Evolutionary conservation across 2,329 filamentous ascomycete species (phyloP), one percentile per base, ranked within the genome.

Genomic region (Fusarium circinatum): DNA sequence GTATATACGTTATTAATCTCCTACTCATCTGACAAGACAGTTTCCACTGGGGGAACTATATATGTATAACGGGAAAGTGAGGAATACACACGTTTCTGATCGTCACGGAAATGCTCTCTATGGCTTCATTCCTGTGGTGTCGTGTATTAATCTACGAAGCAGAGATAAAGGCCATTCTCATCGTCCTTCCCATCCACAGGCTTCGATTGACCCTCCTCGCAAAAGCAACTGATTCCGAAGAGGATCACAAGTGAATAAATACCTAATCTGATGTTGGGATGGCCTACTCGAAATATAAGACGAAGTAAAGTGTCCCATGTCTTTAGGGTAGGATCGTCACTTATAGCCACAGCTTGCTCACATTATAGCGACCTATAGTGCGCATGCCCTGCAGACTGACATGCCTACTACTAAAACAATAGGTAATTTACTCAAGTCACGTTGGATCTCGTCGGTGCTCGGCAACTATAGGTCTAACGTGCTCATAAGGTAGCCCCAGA

Each of bases 321-420:
- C 32, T 58, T n/a, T 58, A 58, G 56, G 56, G 56, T 58, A 58
- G 42, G 22, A 7, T n/a, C 6, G 41, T 32, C 39, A 36, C 17
- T 34, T 44, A 18, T 7, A 30, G 15, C 15, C 20, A 51, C 8
- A 20, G n/a, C 12, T 28, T 7, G 41, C 9, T 26, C n/a, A 11
- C 12, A 15, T 41, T 36, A 1, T 36, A 5, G 28, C 26, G 10
- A 39, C 36, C 8, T 30, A 17, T 30, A 4, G 5, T 24, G 20
- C 9, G 4, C 9, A 36, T 18, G 34, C 52, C 13, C 20, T 24
- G 22, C 4, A 12, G 20, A 32, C 18, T 41, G 14, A 55, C 11
- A 9, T 55, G 22, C 20, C 14, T 39, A 15, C 12, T 34, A 22
- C 26, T 39, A 32, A 34, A 8, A 34, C 14, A 34, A 34, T 15